Evolutionary conservation across 805 yeast species (phyloP).

Genomic region (Priceomyces carsonii): DNA sequence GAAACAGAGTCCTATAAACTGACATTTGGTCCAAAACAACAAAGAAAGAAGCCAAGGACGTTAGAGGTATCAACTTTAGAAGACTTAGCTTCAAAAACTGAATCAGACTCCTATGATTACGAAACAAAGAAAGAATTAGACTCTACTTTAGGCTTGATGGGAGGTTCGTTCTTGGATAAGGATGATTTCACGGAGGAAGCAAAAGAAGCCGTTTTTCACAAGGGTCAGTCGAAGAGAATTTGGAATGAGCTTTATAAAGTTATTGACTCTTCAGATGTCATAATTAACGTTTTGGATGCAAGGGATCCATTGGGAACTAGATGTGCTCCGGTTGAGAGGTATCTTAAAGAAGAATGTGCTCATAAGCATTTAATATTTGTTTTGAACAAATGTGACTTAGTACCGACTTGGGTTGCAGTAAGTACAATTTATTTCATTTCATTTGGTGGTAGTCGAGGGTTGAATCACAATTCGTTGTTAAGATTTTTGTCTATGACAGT

Average conservation of each 20-base stretch:
- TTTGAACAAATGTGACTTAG: constrained; percentile 95
- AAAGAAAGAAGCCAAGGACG: constrained; percentile 84
- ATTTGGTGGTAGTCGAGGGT: too few relatives aligned
- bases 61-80: constrained; percentile 72
- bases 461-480: too few relatives aligned
- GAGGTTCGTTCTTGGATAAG: constrained; percentile 54
- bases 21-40: constrained; percentile 94
- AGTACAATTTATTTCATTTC: constrained; percentile 45
- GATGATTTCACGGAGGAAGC: constrained; percentile 91
- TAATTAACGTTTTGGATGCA: constrained; percentile 94
- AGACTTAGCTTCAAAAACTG: constrained; percentile 67
- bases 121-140: constrained; percentile 77
- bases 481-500: too few relatives aligned
- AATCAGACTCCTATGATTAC: constrained; percentile 54
- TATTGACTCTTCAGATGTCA: constrained; percentile 96
- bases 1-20: constrained; percentile 83
- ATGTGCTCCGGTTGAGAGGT: constrained; percentile 90
- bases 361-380: constrained; percentile 95
- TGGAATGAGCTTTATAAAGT: constrained; percentile 98
- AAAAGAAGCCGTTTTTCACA: constrained; percentile 91
- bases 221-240: constrained; percentile 97
- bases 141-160: constrained; percentile 80
- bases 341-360: constrained; percentile 89
- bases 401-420: constrained; percentile 99
- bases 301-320: constrained; percentile 97